These are phyloP conservation scores for Luffa acutangula DNA, from an alignment of 306 rosid species.

Conservation along the genomic window DNA sequence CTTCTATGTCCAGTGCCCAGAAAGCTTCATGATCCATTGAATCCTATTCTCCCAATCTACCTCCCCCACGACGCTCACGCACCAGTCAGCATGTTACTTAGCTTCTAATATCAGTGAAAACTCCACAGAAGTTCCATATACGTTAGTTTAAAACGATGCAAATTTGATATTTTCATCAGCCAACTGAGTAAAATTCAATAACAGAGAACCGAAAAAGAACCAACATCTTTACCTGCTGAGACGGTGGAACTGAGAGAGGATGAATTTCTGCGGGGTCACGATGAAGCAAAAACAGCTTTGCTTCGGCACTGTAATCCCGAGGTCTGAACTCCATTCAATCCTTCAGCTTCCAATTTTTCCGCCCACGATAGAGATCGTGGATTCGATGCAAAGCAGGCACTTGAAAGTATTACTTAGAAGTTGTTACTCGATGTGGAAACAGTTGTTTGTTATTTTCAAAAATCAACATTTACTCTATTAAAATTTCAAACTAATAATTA, in stretches of 20 bases:
- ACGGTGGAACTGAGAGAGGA: constrained; percentile 43
- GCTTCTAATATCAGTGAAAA: not conserved
- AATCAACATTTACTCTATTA: too few relatives aligned
- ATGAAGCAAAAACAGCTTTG: constrained; percentile 44
- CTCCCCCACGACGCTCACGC: not conserved
- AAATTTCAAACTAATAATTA: too few relatives aligned
- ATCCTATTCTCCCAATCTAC: not conserved
- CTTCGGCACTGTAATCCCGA: constrained; percentile 55
- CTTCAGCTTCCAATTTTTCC: constrained; percentile 1
- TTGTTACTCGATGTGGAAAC: not conserved
- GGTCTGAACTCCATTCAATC: constrained; percentile 69
- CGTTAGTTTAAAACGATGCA: not conserved
- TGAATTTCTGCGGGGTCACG: constrained; percentile 41
- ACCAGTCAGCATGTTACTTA: not conserved
- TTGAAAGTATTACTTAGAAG: not conserved
- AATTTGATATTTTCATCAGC: not conserved
- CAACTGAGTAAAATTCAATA: not conserved
- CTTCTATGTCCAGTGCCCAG: not conserved
- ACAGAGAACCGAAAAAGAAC: not conserved
- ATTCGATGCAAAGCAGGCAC: not conserved
- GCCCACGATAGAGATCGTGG: not conserved
- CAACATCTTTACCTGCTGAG: not conserved
- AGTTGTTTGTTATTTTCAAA: too few relatives aligned
- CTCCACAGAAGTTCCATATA: not conserved
- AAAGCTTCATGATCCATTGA: not conserved